Conservation (phyloP, 140 eudicot genomes). For the Flaveria floridana region DNA sequence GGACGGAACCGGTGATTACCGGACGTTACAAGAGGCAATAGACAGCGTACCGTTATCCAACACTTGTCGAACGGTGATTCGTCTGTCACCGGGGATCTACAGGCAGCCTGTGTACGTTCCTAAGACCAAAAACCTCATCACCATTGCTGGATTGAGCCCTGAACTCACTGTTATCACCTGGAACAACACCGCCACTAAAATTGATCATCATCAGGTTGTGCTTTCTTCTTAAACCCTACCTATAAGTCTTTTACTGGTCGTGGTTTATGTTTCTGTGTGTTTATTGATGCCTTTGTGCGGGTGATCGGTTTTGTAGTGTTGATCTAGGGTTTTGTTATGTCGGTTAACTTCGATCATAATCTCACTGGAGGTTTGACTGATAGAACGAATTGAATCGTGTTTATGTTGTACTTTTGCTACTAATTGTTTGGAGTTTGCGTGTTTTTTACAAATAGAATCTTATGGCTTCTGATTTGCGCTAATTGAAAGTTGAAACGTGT, state of each 20-base stretch:
- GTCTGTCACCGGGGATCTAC: constrained; percentile 68
- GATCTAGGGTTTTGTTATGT: constrained; percentile 9
- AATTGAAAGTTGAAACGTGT: not conserved
- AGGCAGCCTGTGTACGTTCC: constrained; percentile 73
- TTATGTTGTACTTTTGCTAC: constrained; percentile 8
- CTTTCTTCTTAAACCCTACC: constrained; percentile 2
- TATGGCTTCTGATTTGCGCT: not conserved
- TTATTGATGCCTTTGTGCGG: not conserved
- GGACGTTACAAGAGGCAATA: constrained; percentile 73
- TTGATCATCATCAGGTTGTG: constrained; percentile 75
- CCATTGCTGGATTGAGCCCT: constrained; percentile 62
- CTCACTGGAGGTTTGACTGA: not conserved
- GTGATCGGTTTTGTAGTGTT: not conserved
- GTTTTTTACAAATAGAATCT: not conserved
- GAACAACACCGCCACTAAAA: constrained; percentile 72
- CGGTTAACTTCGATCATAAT: not conserved
- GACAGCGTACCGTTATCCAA: constrained; percentile 71
- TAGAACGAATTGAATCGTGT: not conserved
- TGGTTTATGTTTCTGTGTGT: not conserved
- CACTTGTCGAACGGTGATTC: constrained; percentile 60
- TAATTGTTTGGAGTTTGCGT: not conserved
- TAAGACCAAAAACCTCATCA: constrained; percentile 73
- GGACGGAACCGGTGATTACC: constrained; percentile 62
- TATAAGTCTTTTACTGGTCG: not conserved
- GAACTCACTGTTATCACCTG: constrained; percentile 68